These are phyloP conservation scores for Porogramme epimiltina DNA, from an alignment of 1,284 basidiomycete genomes.

Conservation along the genomic window DNA sequence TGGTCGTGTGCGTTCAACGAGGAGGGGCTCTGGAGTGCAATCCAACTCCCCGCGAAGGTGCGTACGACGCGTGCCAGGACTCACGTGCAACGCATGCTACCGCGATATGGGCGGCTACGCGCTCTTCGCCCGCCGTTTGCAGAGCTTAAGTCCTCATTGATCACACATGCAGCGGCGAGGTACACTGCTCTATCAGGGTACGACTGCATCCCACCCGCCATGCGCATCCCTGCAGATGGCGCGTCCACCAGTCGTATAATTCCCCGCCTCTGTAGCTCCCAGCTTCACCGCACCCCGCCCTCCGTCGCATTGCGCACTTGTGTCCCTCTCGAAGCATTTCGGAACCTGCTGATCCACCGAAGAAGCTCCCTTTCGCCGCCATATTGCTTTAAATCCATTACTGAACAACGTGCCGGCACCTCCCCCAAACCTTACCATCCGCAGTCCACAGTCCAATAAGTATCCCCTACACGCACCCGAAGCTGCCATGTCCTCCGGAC, in stretches of 20 bases:
- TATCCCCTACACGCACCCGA: constrained; percentile 15
- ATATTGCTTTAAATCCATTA: constrained; percentile 20
- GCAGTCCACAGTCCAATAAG: constrained; percentile 29
- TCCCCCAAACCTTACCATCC: constrained; percentile 28
- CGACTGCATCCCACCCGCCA: constrained; percentile 10
- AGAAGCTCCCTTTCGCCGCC: constrained; percentile 8
- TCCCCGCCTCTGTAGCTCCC: constrained; percentile 8
- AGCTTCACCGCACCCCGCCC: constrained; percentile 5
- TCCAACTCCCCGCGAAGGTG: constrained; percentile 14
- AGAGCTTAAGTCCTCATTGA: constrained; percentile 27
- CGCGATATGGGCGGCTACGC: constrained; percentile 29
- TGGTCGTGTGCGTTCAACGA: constrained; percentile 18
- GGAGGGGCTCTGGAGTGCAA: constrained; percentile 3
- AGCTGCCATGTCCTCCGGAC: constrained; percentile 31
- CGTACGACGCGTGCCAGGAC: constrained; percentile 27
- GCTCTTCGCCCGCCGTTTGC: constrained; percentile 11
- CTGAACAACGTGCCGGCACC: constrained; percentile 15
- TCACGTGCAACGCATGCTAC: constrained; percentile 28
- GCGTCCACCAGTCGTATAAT: constrained; percentile 17
- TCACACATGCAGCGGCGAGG: constrained; percentile 30
- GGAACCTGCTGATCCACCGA: constrained; percentile 2
- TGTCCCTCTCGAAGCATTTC: constrained; percentile 18
- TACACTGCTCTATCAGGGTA: constrained; percentile 22
- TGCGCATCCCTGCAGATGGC: constrained; percentile 9
- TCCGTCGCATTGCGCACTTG: constrained; percentile 22